These are phyloP conservation scores for Symbiotaphrina buchneri DNA, from an alignment of 495 filamentous ascomycete genomes.

Conservation along the genomic window DNA sequence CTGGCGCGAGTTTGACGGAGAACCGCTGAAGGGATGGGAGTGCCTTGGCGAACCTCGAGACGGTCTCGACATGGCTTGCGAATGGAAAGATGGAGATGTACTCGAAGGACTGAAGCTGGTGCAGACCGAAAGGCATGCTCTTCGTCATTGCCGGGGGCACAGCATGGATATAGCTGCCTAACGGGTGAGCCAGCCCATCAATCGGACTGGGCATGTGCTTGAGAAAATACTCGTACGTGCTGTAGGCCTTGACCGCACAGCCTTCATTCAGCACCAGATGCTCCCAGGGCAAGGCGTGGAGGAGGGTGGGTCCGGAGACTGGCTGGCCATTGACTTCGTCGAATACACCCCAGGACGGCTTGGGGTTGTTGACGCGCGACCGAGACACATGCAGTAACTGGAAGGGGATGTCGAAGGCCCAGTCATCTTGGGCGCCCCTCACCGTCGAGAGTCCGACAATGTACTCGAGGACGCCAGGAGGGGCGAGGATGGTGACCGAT, in stretches of 20 bases:
- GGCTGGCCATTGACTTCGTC: too few relatives aligned
- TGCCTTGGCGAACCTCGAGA: conserved; percentile 11
- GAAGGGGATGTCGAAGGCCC: conserved; percentile 18
- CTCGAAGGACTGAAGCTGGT: conserved; percentile 12
- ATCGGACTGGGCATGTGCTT: background rate
- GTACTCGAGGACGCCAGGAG: conserved; percentile 15
- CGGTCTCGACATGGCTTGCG: conserved; percentile 19
- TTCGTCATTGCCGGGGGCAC: too few relatives aligned
- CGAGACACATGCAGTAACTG: conserved; percentile 6
- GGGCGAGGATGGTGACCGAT: conserved; percentile 14
- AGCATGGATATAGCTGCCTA: too few relatives aligned
- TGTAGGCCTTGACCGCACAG: background rate
- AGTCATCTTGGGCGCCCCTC: conserved; percentile 12
- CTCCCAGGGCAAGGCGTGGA: background rate
- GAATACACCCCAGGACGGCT: too few relatives aligned
- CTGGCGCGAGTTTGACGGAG: conserved; percentile 15
- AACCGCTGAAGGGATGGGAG: conserved; percentile 13
- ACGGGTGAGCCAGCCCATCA: too few relatives aligned
- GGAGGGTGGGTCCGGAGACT: conserved; percentile 3
- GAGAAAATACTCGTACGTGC: background rate
- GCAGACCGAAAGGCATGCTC: too few relatives aligned
- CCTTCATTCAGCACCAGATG: background rate
- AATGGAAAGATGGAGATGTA: conserved; percentile 23
- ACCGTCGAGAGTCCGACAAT: too few relatives aligned
- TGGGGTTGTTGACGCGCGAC: too few relatives aligned